Conservation (phyloP, 2,329 filamentous ascomycete genomes). For the Cladophialophora chaetospira region DNA sequence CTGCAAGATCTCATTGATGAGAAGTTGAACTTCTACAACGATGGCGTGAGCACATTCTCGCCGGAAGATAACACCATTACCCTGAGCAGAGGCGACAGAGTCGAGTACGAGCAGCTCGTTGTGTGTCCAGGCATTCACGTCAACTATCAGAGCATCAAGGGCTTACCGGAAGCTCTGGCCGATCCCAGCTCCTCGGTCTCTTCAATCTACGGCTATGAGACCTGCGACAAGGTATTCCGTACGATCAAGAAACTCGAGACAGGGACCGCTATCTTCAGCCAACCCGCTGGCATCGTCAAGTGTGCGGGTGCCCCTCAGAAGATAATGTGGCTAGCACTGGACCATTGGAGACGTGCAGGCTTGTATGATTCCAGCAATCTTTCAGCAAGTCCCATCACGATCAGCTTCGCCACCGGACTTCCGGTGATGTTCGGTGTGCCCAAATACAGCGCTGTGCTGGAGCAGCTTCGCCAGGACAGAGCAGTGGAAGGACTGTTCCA, state of each 20-base stretch:
- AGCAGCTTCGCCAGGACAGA: constrained; percentile 56
- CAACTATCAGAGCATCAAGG: constrained; percentile 56
- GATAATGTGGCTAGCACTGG: constrained; percentile 63
- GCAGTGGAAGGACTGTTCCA: constrained; percentile 61
- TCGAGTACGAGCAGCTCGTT: constrained; percentile 66
- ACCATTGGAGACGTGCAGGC: constrained; percentile 59
- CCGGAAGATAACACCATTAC: constrained; percentile 61
- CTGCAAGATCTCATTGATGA: constrained; percentile 57
- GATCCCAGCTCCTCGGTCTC: constrained; percentile 54
- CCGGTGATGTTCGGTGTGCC: constrained; percentile 63
- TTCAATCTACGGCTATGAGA: constrained; percentile 61
- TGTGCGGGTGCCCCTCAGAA: constrained; percentile 65
- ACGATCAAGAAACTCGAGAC: constrained; percentile 52
- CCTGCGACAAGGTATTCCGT: constrained; percentile 56
- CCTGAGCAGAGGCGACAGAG: constrained; percentile 56
- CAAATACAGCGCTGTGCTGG: constrained; percentile 59
- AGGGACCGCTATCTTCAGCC: constrained; percentile 61
- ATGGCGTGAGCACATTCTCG: constrained; percentile 52
- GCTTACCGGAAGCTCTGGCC: constrained; percentile 58
- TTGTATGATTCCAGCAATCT: constrained; percentile 50
- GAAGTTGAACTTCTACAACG: constrained; percentile 64
- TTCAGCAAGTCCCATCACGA: constrained; percentile 50
- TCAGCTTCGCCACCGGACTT: constrained; percentile 59
- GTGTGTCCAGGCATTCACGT: constrained; percentile 61
- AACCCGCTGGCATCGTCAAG: constrained; percentile 61